Evolutionary conservation across 192 early-diverging fungal species (phyloP), one percentile per base, ranked within the genome.

Genomic region (Thamnidium elegans): DNA sequence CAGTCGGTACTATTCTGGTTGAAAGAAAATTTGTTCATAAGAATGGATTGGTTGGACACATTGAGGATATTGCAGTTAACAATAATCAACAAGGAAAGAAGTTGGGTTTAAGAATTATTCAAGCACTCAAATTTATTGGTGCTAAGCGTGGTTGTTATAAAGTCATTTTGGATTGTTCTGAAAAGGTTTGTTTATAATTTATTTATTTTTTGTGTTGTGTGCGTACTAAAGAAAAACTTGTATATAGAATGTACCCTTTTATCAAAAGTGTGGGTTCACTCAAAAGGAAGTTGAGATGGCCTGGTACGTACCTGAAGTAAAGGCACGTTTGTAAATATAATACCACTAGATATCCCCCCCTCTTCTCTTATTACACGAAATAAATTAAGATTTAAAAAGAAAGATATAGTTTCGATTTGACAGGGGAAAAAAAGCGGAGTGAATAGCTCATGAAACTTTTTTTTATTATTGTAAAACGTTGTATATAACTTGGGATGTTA

Each of bases 21-120:
- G 92, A 94, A 71, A 84, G 92, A 48, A 94, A 94, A 75, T 94
- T 94, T 75, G 86, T 94, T 3, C 90, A 87, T 61, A 74, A 81
- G 32, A 83, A 84, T 45, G 92, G 92, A 0, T 50, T 93, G 31
- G 87, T 90, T 31, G 91, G 91, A 0, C 91, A 93, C 61, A 94
- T 92, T 67, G 92, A 94, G 66, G 90, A 88, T 71, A 87, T 81
- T 70, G 85, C 81, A 8, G 84, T 87, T 14, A 77, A 85, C 32
- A 73, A 63, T 7, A 79, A 81, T 60, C 83, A 84, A 58, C 84
- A 81, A 58, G 85, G 82, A 43, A 86, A 81, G 64, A 84, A 84
- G 62, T 63, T 82, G n/a, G 84, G 81, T 14, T 67, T 82, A 26
- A 62, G 80, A 21, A 80, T 94, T 53, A 94, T 94, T 63, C 86